Evolutionary conservation across 331 rosid species (phyloP).

Genomic region (Ulmus americana): DNA sequence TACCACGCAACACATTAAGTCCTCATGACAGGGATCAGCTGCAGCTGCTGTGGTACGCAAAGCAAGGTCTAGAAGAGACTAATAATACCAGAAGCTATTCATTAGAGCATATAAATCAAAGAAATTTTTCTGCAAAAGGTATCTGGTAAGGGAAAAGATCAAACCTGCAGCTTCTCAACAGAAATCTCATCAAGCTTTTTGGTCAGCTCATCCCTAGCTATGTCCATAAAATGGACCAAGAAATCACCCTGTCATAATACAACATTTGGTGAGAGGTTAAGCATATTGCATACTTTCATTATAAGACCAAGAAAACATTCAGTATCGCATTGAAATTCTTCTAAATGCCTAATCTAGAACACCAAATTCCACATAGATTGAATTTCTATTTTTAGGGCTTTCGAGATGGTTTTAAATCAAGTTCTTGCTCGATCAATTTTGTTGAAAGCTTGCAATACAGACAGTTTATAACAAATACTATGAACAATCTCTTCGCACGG

Average conservation of each 20-base stretch:
- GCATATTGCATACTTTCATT: no score
- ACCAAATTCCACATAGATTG: no score
- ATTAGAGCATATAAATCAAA: constrained; percentile 1
- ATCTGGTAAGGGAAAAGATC: constrained; percentile 21
- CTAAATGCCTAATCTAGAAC: no score
- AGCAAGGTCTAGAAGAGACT: constrained; percentile 96
- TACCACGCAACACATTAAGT: constrained; percentile 89
- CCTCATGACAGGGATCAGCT: constrained; percentile 92
- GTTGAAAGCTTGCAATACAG: no score
- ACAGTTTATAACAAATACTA: no score
- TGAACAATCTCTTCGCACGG: no score
- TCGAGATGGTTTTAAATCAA: no score
- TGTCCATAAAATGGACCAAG: constrained; percentile 98
- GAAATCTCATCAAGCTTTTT: constrained; percentile 94
- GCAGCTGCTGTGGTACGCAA: constrained; percentile 93
- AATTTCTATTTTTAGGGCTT: no score
- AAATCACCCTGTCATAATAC: constrained; percentile 73
- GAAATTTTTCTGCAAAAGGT: neutral
- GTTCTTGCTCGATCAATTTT: no score
- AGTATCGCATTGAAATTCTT: no score
- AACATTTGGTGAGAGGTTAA: neutral
- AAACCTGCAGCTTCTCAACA: constrained; percentile 93
- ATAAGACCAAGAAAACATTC: no score
- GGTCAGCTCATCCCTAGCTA: constrained; percentile 77
- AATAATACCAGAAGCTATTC: constrained; percentile 18